phyloP scores from a whole-genome alignment of 495 filamentous ascomycete species.

The Haplographium delicatum region DNA sequence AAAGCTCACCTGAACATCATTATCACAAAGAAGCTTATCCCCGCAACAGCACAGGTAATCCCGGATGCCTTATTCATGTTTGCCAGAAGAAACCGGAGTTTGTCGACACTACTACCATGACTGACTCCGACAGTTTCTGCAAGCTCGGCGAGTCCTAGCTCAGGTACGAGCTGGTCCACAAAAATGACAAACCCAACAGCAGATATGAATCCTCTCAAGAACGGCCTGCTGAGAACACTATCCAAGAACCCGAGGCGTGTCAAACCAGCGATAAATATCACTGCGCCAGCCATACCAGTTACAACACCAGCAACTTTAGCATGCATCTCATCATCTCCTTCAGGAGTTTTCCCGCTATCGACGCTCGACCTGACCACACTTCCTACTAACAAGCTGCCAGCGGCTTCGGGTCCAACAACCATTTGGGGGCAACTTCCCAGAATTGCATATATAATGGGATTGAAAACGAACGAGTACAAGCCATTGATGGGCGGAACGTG shows the following conservation, averaged over 20 bases:
- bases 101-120: constrained; percentile 81
- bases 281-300: constrained; percentile 77
- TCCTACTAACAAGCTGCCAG: constrained; percentile 84
- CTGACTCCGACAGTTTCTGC: constrained; percentile 54
- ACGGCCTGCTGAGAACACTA: constrained; percentile 87
- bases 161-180: constrained; percentile 89
- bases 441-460: constrained; percentile 82
- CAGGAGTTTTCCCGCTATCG: constrained; percentile 59
- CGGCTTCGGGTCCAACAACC: constrained; percentile 94
- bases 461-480: constrained; percentile 91
- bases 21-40: constrained; percentile 78
- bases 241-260: constrained; percentile 90
- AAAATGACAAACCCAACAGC: constrained; percentile 95
- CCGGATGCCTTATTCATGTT: constrained; percentile 61
- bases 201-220: constrained; percentile 91
- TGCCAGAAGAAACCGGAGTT: constrained; percentile 70
- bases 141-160: constrained; percentile 67
- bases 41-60: constrained; percentile 69
- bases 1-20: constrained; percentile 57
- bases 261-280: constrained; percentile 79
- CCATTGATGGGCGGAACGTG: constrained; percentile 93
- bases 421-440: constrained; percentile 87
- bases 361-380: constrained; percentile 77
- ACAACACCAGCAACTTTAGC: constrained; percentile 85
- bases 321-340: constrained; percentile 64